Percentiles rank a stretch among this genome's conserved stretches.
phyloP scores from a whole-genome alignment of 164 flowering plant genomes.

The Paratinospora sagittata region DNA sequence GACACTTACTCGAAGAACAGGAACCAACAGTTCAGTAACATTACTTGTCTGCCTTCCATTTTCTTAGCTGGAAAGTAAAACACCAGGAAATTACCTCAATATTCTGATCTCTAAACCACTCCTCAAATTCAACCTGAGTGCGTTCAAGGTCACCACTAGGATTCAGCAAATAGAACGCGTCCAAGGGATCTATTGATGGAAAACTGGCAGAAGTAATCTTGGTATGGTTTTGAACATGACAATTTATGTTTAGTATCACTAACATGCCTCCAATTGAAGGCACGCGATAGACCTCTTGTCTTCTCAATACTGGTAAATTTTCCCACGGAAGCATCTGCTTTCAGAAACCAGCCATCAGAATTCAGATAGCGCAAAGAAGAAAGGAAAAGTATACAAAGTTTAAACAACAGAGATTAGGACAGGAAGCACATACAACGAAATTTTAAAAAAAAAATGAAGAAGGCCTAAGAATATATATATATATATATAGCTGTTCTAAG shows the following conservation, averaged over 20 bases:
- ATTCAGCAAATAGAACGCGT: constrained; percentile 85
- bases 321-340: constrained; percentile 99
- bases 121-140: constrained; percentile 76
- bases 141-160: constrained; percentile 81
- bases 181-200: constrained; percentile 82
- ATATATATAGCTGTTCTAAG: neutral
- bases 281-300: constrained; percentile 92
- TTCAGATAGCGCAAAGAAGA: neutral
- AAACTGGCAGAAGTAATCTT: constrained; percentile 26
- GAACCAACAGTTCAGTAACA: neutral
- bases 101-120: constrained; percentile 75
- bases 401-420: neutral
- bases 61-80: neutral
- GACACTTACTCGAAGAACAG: neutral
- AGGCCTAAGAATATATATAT: no score
- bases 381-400: neutral
- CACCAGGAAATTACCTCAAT: constrained; percentile 51
- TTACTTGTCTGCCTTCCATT: neutral
- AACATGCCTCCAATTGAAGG: constrained; percentile 78
- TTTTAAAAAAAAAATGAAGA: no score
- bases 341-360: constrained; percentile 4
- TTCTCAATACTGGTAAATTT: constrained; percentile 67
- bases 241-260: constrained; percentile 34
- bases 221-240: constrained; percentile 24
- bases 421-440: neutral